phyloP scores from a whole-genome alignment of 495 filamentous ascomycete genomes.

The Thozetella sp. region DNA sequence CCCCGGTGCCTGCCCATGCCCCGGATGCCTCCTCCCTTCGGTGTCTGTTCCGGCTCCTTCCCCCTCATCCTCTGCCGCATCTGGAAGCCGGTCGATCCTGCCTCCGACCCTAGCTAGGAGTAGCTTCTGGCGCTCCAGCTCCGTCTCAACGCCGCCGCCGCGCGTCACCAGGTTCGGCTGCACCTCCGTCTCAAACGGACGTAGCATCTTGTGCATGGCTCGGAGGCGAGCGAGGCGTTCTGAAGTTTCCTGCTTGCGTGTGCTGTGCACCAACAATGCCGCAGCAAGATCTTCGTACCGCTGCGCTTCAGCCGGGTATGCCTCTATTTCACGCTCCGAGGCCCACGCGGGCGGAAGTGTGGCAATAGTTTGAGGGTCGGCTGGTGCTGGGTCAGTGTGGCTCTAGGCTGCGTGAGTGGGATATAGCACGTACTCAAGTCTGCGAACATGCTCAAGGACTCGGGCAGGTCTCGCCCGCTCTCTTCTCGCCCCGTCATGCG shows the following conservation, averaged over 20 bases:
- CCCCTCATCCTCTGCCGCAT: constrained; percentile 12
- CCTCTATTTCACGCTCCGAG: constrained; percentile 22
- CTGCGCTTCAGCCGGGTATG: constrained; percentile 31
- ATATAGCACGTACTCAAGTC: constrained; percentile 36
- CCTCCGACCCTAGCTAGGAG: constrained; percentile 72
- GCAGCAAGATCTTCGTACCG: constrained; percentile 58
- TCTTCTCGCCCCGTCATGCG: constrained; percentile 31
- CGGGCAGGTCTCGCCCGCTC: constrained; percentile 31
- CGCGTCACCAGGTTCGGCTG: constrained; percentile 78
- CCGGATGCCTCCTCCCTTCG: constrained; percentile 7
- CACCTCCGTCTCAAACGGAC: constrained; percentile 59
- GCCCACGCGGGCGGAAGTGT: constrained; percentile 44
- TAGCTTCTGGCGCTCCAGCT: constrained; percentile 77
- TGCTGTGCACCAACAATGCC: constrained; percentile 51
- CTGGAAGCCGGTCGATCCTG: constrained; percentile 46
- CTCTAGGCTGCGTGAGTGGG: constrained; percentile 31
- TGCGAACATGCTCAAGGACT: constrained; percentile 23
- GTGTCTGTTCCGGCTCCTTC: constrained; percentile 17
- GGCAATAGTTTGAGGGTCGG: constrained; percentile 37
- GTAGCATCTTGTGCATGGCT: constrained; percentile 57
- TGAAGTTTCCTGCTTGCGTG: constrained; percentile 51
- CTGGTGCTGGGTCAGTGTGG: constrained; percentile 29
- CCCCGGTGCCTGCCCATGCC: constrained; percentile 11
- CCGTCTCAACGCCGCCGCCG: constrained; percentile 71
- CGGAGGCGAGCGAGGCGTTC: constrained; percentile 59